Percentiles rank a stretch among this genome's conserved stretches.
phyloP scores from a whole-genome alignment of 129 eudicot genomes.

The Scalesia atractyloides region DNA sequence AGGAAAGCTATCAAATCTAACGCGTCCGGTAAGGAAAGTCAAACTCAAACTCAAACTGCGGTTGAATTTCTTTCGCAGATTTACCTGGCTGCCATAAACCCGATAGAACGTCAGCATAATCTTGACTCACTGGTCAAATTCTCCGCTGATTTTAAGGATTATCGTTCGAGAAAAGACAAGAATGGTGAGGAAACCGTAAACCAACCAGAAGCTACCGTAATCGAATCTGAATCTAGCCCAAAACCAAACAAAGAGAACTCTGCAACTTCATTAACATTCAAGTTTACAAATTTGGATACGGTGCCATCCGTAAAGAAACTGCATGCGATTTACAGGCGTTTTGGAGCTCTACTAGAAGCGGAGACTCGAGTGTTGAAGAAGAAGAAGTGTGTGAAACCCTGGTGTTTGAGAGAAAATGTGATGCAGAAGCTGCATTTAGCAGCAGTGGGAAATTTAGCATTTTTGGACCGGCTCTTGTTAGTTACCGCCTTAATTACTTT shows the following conservation, averaged over 20 bases:
- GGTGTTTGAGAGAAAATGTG: slow-evolving; percentile 65
- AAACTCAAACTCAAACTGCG: slow-evolving; percentile 11
- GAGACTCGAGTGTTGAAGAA: slow-evolving; percentile 54
- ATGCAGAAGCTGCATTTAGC: slow-evolving; percentile 93
- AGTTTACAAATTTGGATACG: slow-evolving; percentile 57
- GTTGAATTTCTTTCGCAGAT: slow-evolving; percentile 53
- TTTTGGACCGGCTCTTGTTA: slow-evolving; percentile 75
- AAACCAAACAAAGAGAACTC: slow-evolving; percentile 31
- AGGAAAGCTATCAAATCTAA: slow-evolving; percentile 21
- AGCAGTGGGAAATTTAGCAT: slow-evolving; percentile 73
- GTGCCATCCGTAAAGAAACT: slow-evolving; percentile 63
- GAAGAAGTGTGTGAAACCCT: slow-evolving; percentile 61
- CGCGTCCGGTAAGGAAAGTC: slow-evolving; percentile 1
- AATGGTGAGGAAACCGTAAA: slow-evolving; percentile 3
- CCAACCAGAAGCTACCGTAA: slow-evolving; percentile 24
- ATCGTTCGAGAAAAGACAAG: slow-evolving; percentile 28
- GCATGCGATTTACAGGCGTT: slow-evolving; percentile 61
- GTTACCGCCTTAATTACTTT: slow-evolving; percentile 56
- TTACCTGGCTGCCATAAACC: slow-evolving; percentile 47
- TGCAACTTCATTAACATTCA: slow-evolving; percentile 60
- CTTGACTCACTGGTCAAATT: slow-evolving; percentile 37
- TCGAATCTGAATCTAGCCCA: slow-evolving; percentile 9
- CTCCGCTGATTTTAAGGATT: slow-evolving; percentile 51
- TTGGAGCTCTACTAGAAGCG: slow-evolving; percentile 56
- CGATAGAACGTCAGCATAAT: slow-evolving; percentile 34